phyloP scores from a whole-genome alignment of 116 monocot genomes.

The Cymodocea nodosa region DNA sequence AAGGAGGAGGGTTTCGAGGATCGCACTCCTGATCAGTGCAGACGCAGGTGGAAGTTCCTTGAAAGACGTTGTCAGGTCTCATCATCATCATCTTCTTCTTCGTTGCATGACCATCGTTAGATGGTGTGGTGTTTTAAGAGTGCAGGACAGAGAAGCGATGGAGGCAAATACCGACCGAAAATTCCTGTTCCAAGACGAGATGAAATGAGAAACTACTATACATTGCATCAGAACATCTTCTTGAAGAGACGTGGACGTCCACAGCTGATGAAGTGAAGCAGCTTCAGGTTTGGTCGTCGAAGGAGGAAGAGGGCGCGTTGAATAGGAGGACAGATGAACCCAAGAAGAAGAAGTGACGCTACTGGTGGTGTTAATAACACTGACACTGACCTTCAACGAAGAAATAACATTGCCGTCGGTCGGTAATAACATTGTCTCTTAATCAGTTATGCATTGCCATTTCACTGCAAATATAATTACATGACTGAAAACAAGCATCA shows the following conservation, averaged over 20 bases:
- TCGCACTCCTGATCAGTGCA: constrained; percentile 86
- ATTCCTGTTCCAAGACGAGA: constrained; percentile 49
- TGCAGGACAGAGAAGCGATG: constrained; percentile 16
- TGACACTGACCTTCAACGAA: too few relatives aligned
- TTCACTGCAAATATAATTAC: too few relatives aligned
- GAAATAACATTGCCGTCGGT: too few relatives aligned
- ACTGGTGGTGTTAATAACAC: too few relatives aligned
- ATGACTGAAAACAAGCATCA: too few relatives aligned
- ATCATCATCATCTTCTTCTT: not conserved
- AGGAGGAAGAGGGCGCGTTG: too few relatives aligned
- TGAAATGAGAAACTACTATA: constrained; percentile 28
- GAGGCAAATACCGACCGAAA: constrained; percentile 16
- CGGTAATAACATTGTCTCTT: too few relatives aligned
- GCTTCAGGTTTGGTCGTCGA: constrained; percentile 1
- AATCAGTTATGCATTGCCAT: too few relatives aligned
- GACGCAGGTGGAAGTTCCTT: constrained; percentile 98
- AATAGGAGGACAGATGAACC: constrained; percentile 3
- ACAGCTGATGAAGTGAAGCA: constrained; percentile 5
- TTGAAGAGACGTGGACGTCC: too few relatives aligned
- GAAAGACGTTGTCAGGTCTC: constrained; percentile 76
- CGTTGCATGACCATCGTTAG: not conserved
- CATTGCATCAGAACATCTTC: not conserved
- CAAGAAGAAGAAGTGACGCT: constrained; percentile 10
- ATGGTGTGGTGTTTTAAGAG: too few relatives aligned
- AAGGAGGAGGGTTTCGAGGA: constrained; percentile 40